These are phyloP conservation scores for Naganishia vaughanmartiniae DNA, from an alignment of 768 basidiomycete genomes.

Conservation along the genomic window DNA sequence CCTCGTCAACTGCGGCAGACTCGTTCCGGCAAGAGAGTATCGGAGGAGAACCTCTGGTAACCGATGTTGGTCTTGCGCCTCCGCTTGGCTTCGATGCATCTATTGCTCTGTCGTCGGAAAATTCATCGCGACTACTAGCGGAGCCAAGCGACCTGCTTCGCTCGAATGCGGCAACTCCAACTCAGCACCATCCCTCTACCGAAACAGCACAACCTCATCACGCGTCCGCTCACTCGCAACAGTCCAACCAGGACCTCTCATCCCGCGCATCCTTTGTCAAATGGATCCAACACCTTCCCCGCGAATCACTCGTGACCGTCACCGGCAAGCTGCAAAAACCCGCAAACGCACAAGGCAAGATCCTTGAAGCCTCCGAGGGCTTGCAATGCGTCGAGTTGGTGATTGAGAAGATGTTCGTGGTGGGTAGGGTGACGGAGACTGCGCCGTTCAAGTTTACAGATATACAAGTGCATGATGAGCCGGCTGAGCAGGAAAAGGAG, in stretches of 20 bases:
- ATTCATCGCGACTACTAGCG: background rate
- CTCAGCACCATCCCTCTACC: background rate
- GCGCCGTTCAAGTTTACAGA: constrained; percentile 20
- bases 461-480: constrained; percentile 59
- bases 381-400: constrained; percentile 78
- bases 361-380: constrained; percentile 72
- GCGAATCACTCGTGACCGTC: constrained; percentile 85
- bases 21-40: background rate
- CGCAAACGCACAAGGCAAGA: constrained; percentile 53
- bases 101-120: background rate
- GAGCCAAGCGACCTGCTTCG: background rate
- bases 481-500: constrained; percentile 48
- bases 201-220: background rate
- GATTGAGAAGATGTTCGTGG: constrained; percentile 63
- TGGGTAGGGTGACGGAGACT: constrained; percentile 9
- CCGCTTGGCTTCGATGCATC: background rate
- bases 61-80: background rate
- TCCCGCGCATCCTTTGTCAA: constrained; percentile 34
- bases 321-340: constrained; percentile 70
- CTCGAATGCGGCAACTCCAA: background rate
- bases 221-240: background rate
- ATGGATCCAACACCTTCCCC: constrained; percentile 33
- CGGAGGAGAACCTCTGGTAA: background rate
- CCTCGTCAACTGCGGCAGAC: background rate
- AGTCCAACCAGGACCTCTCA: background rate